Evolutionary conservation across 2,329 filamentous ascomycete species (phyloP).

Genomic region (Fusarium abutilonis): DNA sequence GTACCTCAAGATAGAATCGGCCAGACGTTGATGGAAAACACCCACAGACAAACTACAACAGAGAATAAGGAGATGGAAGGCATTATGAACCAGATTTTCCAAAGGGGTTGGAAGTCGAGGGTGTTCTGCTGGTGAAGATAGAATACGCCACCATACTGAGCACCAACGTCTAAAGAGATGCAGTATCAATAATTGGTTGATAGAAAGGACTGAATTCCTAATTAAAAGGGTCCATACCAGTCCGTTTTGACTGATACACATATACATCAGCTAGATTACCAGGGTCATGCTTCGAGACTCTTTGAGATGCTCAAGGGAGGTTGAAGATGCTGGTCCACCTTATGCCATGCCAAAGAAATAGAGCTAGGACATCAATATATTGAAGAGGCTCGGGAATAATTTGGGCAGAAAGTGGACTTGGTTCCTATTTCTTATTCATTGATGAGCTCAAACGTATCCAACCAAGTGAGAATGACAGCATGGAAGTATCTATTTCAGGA

Average conservation of each 20-base stretch:
- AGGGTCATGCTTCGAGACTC: background rate
- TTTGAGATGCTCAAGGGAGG: background rate
- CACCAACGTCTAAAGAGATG: background rate
- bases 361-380: background rate
- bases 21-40: too few species aligned
- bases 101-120: background rate
- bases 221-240: background rate
- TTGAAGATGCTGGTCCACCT: background rate
- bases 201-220: background rate
- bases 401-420: background rate
- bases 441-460: too few species aligned
- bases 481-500: background rate
- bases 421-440: too few species aligned
- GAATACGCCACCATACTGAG: background rate
- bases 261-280: background rate
- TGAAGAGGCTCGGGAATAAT: background rate
- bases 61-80: background rate
- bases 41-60: background rate
- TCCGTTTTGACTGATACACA: background rate
- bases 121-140: background rate
- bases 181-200: background rate
- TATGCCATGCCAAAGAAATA: background rate
- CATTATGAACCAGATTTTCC: background rate
- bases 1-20: background rate
- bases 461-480: too few species aligned